Conservation (phyloP, 192 early-diverging fungal genomes). For the Chytriomyces sp. region DNA sequence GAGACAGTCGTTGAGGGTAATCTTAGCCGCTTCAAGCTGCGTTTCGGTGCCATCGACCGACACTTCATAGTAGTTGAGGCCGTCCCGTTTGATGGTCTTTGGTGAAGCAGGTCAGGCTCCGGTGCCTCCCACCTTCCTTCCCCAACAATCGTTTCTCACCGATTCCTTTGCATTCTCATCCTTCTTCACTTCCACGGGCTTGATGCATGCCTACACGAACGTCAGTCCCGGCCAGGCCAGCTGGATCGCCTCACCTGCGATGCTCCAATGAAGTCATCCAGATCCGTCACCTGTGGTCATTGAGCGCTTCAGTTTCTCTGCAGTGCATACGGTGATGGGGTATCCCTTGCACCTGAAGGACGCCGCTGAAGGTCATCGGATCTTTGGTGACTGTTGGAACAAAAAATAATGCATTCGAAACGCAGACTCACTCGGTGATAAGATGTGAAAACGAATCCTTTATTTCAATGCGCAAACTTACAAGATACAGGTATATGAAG, state of each 20-base stretch:
- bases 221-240: neutral
- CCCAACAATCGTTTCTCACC: constrained; percentile 5
- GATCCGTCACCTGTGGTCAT: constrained; percentile 78
- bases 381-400: too few species aligned
- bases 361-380: neutral
- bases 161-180: constrained; percentile 21
- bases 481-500: too few species aligned
- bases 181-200: constrained; percentile 84
- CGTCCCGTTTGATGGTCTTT: constrained; percentile 17
- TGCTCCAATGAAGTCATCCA: constrained; percentile 96
- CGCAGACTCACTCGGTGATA: too few species aligned
- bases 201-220: constrained; percentile 77
- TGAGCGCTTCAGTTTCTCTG: neutral
- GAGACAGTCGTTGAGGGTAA: constrained; percentile 94
- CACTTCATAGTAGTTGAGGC: constrained; percentile 83
- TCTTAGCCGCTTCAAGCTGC: constrained; percentile 82
- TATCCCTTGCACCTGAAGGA: neutral
- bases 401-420: neutral
- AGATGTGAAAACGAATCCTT: too few species aligned
- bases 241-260: constrained; percentile 60
- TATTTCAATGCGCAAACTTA: too few species aligned
- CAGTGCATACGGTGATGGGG: neutral
- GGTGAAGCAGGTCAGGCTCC: constrained; percentile 3
- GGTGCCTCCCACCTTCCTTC: neutral
- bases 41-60: constrained; percentile 79